phyloP scores from a whole-genome alignment of 2,329 filamentous ascomycete species.

The Chrysoporthe austroafricana region DNA sequence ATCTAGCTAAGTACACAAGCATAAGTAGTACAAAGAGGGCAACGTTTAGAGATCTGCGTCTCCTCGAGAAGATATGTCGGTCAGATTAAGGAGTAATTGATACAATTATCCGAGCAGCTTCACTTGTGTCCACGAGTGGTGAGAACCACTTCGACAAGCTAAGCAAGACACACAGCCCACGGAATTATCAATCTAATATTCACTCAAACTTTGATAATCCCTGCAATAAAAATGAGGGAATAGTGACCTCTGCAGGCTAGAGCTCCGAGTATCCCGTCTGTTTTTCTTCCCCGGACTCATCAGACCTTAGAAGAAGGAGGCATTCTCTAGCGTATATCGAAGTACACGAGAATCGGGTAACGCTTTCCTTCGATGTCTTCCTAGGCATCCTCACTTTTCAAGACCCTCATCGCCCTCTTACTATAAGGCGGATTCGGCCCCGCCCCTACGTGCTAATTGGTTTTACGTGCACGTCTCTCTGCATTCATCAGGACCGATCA shows the following conservation, averaged over 20 bases:
- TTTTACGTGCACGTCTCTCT: too few species aligned
- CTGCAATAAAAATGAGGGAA: not conserved
- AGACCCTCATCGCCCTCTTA: too few species aligned
- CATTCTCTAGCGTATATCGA: too few species aligned
- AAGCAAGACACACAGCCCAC: not conserved
- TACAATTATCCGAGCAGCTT: not conserved
- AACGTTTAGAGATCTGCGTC: not conserved
- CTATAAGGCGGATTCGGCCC: too few species aligned
- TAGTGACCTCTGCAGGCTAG: not conserved
- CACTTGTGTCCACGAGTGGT: not conserved
- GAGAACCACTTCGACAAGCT: not conserved
- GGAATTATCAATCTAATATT: not conserved
- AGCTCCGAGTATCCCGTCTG: too few species aligned
- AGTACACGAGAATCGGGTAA: too few species aligned
- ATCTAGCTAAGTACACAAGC: not conserved
- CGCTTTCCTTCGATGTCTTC: too few species aligned
- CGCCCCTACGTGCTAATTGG: too few species aligned
- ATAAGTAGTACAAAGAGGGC: not conserved
- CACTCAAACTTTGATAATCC: not conserved
- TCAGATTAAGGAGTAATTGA: not conserved
- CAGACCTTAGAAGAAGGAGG: too few species aligned
- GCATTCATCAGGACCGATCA: too few species aligned
- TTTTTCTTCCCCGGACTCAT: not conserved
- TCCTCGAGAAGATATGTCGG: not conserved
- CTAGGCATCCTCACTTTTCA: too few species aligned